Evolutionary conservation across 129 eudicot genomes (phyloP), one percentile per base, ranked within the genome.

Genomic region (Oenanthe sinensis): DNA sequence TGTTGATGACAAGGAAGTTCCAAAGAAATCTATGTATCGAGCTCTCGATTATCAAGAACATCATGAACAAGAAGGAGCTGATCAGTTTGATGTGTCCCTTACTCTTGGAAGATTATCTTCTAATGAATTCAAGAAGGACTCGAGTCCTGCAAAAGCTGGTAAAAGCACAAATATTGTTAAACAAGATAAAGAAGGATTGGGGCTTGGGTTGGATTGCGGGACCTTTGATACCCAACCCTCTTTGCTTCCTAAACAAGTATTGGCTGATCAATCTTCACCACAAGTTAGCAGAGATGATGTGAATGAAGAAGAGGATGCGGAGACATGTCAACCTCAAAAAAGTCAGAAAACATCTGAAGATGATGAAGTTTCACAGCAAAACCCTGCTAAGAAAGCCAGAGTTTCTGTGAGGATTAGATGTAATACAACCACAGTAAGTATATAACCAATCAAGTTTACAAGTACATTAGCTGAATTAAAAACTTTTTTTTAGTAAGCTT

Each of bases 381-480:
- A 87, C 62, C 93, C 96, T 50, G 76, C 86, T 1, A 91, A 94
- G 82, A 87, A 86, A 87, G 93, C 96, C 83, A 91, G 97, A 92
- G 98, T 94, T 88, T 94, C 98, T 22, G 96, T 94, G 44, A 88
- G 98, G 85, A 96, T 89, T 74, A 85, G 97, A 79, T 94, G 98
- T 73, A 97, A 94, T 55, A 88, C 97, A 14, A 96, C 98, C 58
- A 91, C 98, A 78, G 98, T 94, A 67, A 82, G 81, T 42, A 73
- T 52, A 26, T 26, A 47, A 47, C 17, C 8, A 3, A 50, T 17
- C 58, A 17, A 17, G 8, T 50, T 17, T 17, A 1, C 42, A 4
- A 19, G n/a, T 54, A 19, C n/a, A 6, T 19, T 47, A 47, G 3
- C 3, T 6, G 50, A 47, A 33, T 33, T 33, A 33, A 33, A 33